phyloP scores from a whole-genome alignment of 1,284 basidiomycete species.

The Cronartium ribicola region DNA sequence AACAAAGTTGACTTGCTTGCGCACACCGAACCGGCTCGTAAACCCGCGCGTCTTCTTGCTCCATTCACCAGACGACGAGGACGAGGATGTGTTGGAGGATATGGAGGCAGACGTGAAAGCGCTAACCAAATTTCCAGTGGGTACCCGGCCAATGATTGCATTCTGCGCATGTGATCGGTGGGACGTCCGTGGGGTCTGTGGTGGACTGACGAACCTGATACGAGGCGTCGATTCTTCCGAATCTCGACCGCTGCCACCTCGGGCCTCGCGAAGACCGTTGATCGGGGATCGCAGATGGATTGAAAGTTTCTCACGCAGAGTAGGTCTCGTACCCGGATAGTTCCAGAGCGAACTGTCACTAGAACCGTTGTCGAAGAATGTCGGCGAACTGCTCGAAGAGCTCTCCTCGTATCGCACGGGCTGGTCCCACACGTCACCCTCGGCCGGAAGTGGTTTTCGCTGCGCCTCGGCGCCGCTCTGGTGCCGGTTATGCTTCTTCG shows the following conservation, averaged over 20 bases:
- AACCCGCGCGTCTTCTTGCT: conserved; percentile 22
- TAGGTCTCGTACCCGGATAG: background rate
- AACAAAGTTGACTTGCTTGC: conserved; percentile 15
- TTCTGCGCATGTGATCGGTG: background rate
- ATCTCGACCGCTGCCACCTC: background rate
- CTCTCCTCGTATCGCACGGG: conserved; percentile 25
- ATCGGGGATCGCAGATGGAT: background rate
- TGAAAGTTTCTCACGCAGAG: background rate
- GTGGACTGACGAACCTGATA: conserved; percentile 22
- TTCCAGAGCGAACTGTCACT: conserved; percentile 13
- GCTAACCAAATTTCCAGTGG: conserved; percentile 21
- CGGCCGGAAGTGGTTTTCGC: background rate
- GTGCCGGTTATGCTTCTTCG: conserved; percentile 3
- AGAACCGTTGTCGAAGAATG: conserved; percentile 2
- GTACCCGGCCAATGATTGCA: background rate
- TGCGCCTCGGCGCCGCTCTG: background rate
- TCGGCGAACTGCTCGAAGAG: conserved; percentile 18
- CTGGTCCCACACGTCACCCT: conserved; percentile 8
- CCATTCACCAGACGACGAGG: conserved; percentile 18
- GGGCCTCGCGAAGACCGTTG: background rate
- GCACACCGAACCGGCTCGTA: conserved; percentile 18
- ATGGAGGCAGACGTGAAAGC: conserved; percentile 35
- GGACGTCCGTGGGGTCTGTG: conserved; percentile 7
- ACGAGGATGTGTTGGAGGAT: conserved; percentile 16
- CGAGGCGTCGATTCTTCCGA: background rate